Base-by-base conservation (phyloP, 1,139 yeast species). In the Candida gigantensis region DNA sequence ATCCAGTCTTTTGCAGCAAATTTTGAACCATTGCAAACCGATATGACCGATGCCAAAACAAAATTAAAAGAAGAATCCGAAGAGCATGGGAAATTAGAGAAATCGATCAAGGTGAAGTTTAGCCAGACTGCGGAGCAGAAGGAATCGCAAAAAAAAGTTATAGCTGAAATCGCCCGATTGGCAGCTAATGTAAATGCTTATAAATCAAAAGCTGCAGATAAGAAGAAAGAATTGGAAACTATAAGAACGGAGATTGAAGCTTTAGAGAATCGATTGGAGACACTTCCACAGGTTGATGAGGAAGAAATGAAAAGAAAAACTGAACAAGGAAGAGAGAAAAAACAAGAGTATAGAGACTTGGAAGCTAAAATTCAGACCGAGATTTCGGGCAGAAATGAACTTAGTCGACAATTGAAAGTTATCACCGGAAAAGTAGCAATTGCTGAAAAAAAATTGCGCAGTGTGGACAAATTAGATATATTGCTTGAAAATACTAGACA, bases 381-480 rank as follows among this genome's bases (percentile, higher is more conserved):
- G 39, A 32, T 30, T n/a, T 18, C 15, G 7, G 12, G 30, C 11
- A 58, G 49, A 17, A 52, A 50, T 10, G 52, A 53, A 12, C 40
- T 63, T 18, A 44, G 41, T 18, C 38, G 43, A n/a, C 50, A 58
- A 24, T 42, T 62, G 11, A 41, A 43, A n/a, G 40, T 39, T 3
- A 41, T 53, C 11, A 50, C 51, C 36, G 39, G 41, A 3, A 46
- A 49, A 23, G 44, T 60, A 9, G 45, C 45, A 3, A 36, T 35
- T 2, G 43, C 52, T 4, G 40, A 47, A 25, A 26, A 42, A 15
- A 63, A 65, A 29, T 52, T 79, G 27, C 61, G 58, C 20, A 64
- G 77, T 10, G 70, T 65, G n/a, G 89, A 82, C 52, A 72, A 72
- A 48, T 52, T 81, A 1, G 66, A 63, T 24, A 51, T 76, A 3